phyloP scores from a whole-genome alignment of 2,329 filamentous ascomycete genomes.

The Sphaerulina vaccinii region DNA sequence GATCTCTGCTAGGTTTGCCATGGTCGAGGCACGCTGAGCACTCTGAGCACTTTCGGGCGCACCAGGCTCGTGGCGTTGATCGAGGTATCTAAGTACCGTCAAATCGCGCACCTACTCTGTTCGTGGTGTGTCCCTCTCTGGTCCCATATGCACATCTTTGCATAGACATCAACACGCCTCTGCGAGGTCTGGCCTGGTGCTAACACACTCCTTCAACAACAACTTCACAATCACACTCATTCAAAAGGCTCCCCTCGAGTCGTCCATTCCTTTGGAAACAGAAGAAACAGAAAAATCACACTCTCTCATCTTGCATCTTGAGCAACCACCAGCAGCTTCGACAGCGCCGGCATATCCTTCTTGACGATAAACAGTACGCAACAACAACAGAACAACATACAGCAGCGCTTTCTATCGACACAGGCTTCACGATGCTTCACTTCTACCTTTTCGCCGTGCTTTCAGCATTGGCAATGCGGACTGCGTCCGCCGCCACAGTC shows the following conservation, averaged over 20 bases:
- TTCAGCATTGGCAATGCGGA: constrained; percentile 29
- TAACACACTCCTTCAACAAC: constrained; percentile 28
- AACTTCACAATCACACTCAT: not conserved
- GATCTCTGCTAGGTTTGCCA: not conserved
- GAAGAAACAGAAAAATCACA: constrained; percentile 8
- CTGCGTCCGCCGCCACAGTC: constrained; percentile 33
- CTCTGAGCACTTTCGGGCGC: constrained; percentile 1
- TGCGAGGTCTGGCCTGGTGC: constrained; percentile 33
- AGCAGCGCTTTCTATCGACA: constrained; percentile 3
- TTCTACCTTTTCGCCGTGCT: constrained; percentile 23
- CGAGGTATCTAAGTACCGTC: constrained; percentile 22
- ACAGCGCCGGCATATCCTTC: constrained; percentile 14
- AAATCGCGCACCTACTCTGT: constrained; percentile 20
- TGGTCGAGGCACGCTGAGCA: not conserved
- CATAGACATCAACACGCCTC: constrained; percentile 27
- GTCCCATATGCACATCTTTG: constrained; percentile 23
- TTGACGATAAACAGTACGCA: constrained; percentile 10
- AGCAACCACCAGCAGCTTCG: constrained; percentile 17
- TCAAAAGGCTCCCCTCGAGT: constrained; percentile 20
- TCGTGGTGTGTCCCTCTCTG: constrained; percentile 15
- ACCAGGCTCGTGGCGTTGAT: constrained; percentile 18
- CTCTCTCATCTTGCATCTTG: constrained; percentile 11
- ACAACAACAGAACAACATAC: constrained; percentile 2
- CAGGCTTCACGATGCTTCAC: constrained; percentile 21
- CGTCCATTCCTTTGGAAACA: constrained; percentile 26